Evolutionary conservation across 805 yeast genomes (phyloP).

Genomic region (Lachancea fermentati): DNA sequence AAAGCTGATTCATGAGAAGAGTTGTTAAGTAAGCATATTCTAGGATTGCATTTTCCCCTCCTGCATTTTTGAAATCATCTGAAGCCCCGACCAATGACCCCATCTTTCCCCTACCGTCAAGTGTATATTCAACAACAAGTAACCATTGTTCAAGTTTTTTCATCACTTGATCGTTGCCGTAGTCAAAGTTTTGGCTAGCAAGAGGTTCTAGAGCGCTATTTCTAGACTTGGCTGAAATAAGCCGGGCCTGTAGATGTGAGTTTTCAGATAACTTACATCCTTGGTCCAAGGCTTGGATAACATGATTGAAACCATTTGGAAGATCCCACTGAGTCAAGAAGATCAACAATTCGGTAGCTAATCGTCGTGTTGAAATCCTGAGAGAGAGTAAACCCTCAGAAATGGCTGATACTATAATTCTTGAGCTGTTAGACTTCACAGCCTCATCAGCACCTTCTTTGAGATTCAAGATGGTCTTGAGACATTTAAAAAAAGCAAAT

Average conservation of each 20-base stretch:
- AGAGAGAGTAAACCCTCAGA: constrained; percentile 72
- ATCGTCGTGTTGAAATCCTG: constrained; percentile 64
- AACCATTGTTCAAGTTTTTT: constrained; percentile 70
- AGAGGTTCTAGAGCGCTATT: neutral
- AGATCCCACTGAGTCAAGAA: constrained; percentile 44
- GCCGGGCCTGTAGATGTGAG: constrained; percentile 25
- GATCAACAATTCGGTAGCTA: constrained; percentile 72
- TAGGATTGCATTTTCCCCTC: constrained; percentile 38
- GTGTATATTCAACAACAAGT: constrained; percentile 52
- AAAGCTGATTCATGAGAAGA: constrained; percentile 29
- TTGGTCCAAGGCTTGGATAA: constrained; percentile 37
- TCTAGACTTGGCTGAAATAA: neutral
- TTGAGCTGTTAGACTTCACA: constrained; percentile 30
- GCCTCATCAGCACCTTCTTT: constrained; percentile 57
- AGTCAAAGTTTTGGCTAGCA: neutral
- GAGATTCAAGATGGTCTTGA: constrained; percentile 66
- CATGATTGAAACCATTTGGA: constrained; percentile 43
- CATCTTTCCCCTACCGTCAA: constrained; percentile 82
- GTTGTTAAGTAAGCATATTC: constrained; percentile 32
- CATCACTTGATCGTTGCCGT: constrained; percentile 19
- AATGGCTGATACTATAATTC: constrained; percentile 50
- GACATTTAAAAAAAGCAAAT: constrained; percentile 66
- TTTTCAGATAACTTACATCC: constrained; percentile 26
- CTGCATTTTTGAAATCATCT: constrained; percentile 56
- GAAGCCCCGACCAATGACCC: constrained; percentile 92